phyloP scores from a whole-genome alignment of 768 basidiomycete genomes.

The Asterophora lycoperdoides region DNA sequence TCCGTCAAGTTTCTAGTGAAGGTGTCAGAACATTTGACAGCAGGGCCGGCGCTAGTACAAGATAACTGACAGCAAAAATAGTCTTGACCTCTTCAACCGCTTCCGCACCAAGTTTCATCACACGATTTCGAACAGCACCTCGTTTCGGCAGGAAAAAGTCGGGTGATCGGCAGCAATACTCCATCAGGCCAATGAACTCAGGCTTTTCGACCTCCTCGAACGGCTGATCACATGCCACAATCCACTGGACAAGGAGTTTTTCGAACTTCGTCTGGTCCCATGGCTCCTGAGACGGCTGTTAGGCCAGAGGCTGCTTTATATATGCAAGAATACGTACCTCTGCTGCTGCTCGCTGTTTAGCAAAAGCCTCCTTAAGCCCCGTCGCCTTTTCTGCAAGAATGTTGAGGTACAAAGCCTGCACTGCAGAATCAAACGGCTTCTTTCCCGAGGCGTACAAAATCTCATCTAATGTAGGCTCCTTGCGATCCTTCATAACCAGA shows the following conservation, averaged over 20 bases:
- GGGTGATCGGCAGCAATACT: slow-evolving; percentile 10
- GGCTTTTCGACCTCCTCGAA: slow-evolving; percentile 17
- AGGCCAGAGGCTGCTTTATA: background rate
- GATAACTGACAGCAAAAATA: background rate
- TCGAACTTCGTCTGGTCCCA: slow-evolving; percentile 8
- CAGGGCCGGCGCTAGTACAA: background rate
- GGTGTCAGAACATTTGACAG: too few species aligned
- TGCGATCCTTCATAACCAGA: background rate
- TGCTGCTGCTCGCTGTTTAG: background rate
- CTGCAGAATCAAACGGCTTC: background rate
- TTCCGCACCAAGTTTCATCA: background rate
- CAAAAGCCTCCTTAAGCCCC: slow-evolving; percentile 2
- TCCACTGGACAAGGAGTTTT: slow-evolving; percentile 4
- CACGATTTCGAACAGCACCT: background rate
- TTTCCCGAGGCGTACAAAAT: background rate
- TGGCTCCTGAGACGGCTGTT: background rate
- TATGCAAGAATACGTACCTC: background rate
- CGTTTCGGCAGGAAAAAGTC: background rate
- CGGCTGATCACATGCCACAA: slow-evolving; percentile 15
- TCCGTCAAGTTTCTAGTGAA: slow-evolving; percentile 9
- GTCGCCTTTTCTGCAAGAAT: background rate
- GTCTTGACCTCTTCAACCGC: background rate
- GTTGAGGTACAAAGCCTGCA: background rate
- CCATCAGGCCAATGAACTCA: slow-evolving; percentile 15
- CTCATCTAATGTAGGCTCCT: background rate